A percentile compares a stretch with the other conserved stretches of the same genome.
Evolutionary conservation across 108 stramenopile genomes (phyloP).

Genomic region (Chaetoceros tenuissimus): DNA sequence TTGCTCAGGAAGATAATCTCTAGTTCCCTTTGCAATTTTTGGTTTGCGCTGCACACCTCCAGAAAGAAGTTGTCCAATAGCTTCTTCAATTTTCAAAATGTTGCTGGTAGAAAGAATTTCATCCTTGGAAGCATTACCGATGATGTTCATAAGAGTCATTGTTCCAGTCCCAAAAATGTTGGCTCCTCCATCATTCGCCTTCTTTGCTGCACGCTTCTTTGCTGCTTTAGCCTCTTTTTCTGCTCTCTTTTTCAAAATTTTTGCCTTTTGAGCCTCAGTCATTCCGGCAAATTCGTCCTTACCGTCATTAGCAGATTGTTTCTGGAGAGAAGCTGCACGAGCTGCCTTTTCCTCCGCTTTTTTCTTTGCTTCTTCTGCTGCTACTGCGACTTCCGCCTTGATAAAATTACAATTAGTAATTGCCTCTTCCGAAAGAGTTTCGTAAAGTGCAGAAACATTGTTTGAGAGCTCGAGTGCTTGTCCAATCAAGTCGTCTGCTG

Average conservation of each 20-base stretch:
- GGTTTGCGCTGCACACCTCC: conserved; percentile 60
- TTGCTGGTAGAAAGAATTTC: conserved; percentile 10
- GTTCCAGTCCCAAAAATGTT: conserved; percentile 50
- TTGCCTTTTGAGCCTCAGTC: conserved; percentile 52
- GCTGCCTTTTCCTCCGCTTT: conserved; percentile 42
- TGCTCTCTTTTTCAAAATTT: conserved; percentile 65
- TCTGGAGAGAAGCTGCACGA: conserved; percentile 13
- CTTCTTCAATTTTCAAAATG: conserved; percentile 23
- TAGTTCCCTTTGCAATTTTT: conserved; percentile 77
- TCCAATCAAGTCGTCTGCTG: conserved; percentile 3
- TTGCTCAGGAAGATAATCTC: conserved; percentile 75
- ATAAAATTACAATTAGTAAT: conserved; percentile 14
- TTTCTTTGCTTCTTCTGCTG: conserved; percentile 29
- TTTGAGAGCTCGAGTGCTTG: conserved; percentile 11
- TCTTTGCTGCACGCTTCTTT: conserved; percentile 57
- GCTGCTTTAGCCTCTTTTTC: conserved; percentile 83
- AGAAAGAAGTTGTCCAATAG: conserved; percentile 22
- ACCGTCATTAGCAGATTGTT: neutral
- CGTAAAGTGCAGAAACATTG: conserved; percentile 8
- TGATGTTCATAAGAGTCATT: conserved; percentile 18
- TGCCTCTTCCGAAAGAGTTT: conserved; percentile 24
- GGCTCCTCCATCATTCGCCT: conserved; percentile 41
- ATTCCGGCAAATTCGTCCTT: conserved; percentile 51
- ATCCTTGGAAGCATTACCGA: conserved; percentile 2
- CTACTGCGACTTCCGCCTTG: conserved; percentile 16